These are phyloP conservation scores for Colletotrichum destructivum DNA, from an alignment of 2,329 filamentous ascomycete species.

Conservation along the genomic window DNA sequence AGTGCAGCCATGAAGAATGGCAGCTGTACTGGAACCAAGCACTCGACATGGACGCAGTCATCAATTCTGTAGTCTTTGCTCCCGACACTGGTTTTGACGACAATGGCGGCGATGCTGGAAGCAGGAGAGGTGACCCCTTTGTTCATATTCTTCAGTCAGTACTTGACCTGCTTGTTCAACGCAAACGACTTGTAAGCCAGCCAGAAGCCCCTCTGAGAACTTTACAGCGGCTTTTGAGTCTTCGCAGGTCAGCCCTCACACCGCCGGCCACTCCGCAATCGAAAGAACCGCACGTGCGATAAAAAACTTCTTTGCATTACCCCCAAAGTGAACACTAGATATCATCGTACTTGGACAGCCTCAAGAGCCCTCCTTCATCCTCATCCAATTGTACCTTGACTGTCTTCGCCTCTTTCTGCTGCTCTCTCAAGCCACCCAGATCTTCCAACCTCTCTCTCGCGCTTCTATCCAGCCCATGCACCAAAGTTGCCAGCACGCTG, in stretches of 20 bases:
- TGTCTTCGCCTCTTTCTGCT: constrained; percentile 46
- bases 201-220: constrained; percentile 25
- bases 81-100: no score
- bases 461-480: constrained; percentile 53
- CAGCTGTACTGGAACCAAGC: no score
- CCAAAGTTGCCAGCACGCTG: constrained; percentile 53
- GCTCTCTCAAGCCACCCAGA: constrained; percentile 42
- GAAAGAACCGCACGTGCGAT: constrained; percentile 16
- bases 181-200: constrained; percentile 26
- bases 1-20: no score
- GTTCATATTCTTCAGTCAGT: constrained; percentile 22
- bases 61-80: no score
- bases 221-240: constrained; percentile 29
- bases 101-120: neutral
- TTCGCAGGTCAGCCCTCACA: constrained; percentile 33
- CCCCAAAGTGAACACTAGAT: neutral
- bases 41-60: no score
- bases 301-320: no score
- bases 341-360: constrained; percentile 34
- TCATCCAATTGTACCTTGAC: constrained; percentile 49
- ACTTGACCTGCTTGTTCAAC: constrained; percentile 27
- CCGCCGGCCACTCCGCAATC: constrained; percentile 35
- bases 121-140: neutral
- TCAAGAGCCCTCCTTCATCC: constrained; percentile 41
- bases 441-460: constrained; percentile 46